These are phyloP conservation scores for Termitomyces eurrhizus DNA, from an alignment of 768 basidiomycete genomes.

Conservation along the genomic window DNA sequence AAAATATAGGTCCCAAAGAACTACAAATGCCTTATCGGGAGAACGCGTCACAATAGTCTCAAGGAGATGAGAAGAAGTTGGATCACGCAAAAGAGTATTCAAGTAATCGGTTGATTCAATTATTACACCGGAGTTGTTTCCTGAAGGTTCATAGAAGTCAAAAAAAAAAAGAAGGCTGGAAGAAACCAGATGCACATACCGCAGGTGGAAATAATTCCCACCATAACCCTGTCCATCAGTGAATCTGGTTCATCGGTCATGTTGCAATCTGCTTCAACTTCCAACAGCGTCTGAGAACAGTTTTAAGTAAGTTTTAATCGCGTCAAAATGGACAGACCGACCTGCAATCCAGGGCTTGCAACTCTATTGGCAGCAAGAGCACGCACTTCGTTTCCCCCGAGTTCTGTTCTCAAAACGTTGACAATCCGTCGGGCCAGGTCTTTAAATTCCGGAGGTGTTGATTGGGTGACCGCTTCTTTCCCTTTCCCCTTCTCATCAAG, in stretches of 20 bases:
- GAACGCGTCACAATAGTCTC: conserved; percentile 71
- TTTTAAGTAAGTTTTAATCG: conserved; percentile 7
- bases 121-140: conserved; percentile 27
- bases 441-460: conserved; percentile 46
- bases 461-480: conserved; percentile 21
- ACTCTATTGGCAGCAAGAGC: conserved; percentile 74
- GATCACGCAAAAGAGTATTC: conserved; percentile 76
- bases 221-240: conserved; percentile 77
- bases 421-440: conserved; percentile 43
- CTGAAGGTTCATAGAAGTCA: conserved; percentile 25
- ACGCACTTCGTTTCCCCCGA: conserved; percentile 70
- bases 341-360: conserved; percentile 75
- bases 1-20: conserved; percentile 80
- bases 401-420: conserved; percentile 43
- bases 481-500: conserved; percentile 37
- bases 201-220: conserved; percentile 65
- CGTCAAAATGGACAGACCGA: conserved; percentile 25
- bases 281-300: conserved; percentile 63
- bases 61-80: conserved; percentile 87
- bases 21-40: conserved; percentile 55
- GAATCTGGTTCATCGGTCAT: conserved; percentile 59
- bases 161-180: neutral
- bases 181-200: conserved; percentile 39
- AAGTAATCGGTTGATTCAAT: conserved; percentile 73
- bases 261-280: conserved; percentile 71